Evolutionary conservation across 305 asterid species (phyloP), one percentile per base, ranked within the genome.

Genomic region (Rubia peregrina): DNA sequence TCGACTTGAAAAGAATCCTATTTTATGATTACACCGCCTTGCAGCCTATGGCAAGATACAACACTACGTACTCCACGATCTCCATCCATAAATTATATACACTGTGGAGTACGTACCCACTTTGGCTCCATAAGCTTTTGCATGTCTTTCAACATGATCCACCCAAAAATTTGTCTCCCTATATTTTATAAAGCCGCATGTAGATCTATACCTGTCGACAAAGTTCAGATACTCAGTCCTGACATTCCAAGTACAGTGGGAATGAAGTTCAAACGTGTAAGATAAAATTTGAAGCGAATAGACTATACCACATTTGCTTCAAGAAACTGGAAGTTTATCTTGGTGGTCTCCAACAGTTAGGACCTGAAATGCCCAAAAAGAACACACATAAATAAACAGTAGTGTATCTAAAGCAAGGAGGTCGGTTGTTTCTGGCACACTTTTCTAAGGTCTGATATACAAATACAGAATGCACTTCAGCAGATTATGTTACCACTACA

Each of bases 301-400:
- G 51, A 24, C 19, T 11, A 9, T 46, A 75, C 55, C 75, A 53
- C n/a, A 16, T 65, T 44, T 57, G 60, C 57, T 42, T 16, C 9
- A 63, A 55, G 62, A 55, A 40, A 26, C 33, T 30, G 36, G n/a
- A 21, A 38, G 19, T 19, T 84, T 82, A 88, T 72, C 83, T 86
- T 71, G 86, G 78, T 44, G 95, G 91, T 70, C 91, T 85, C 91
- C 91, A 88, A 67, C 53, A 83, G 75, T 78, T 77, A 53, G 88
- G 89, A 67, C 95, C 95, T 88, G 88, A 75, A 80, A 80, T 46
- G 70, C 67, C 66, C 66, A 69, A 24, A 42, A 4, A 19, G 16
- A 17, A 21, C 33, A 1, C 9, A 67, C 46, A 21, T 69, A 21
- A 66, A 40, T 19, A 16, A 8, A 33, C 13, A 30, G 13, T 17